These are phyloP conservation scores for Amanita rubescens DNA, from an alignment of 768 basidiomycete genomes.

Conservation along the genomic window DNA sequence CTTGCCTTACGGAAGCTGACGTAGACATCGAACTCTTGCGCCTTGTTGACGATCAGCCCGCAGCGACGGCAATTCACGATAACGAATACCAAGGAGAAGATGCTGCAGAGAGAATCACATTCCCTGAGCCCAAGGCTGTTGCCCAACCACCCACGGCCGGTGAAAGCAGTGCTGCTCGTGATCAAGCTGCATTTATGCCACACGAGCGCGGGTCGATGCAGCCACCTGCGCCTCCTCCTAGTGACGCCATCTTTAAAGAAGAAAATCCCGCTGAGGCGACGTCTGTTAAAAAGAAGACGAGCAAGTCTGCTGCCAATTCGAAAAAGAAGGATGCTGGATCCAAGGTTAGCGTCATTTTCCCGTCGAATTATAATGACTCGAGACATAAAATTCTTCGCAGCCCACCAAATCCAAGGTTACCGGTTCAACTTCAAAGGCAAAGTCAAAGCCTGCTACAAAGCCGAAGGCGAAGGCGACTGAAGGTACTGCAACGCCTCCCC, in stretches of 20 bases:
- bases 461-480: conserved; percentile 11
- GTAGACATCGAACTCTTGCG: conserved; percentile 67
- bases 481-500: conserved; percentile 10
- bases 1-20: conserved; percentile 30
- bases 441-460: conserved; percentile 5
- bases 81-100: neutral
- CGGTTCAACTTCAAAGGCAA: conserved; percentile 2
- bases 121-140: neutral
- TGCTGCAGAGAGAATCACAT: neutral
- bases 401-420: neutral
- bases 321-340: conserved; percentile 35
- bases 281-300: conserved; percentile 15
- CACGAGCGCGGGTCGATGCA: conserved; percentile 55
- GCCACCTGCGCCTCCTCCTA: conserved; percentile 30
- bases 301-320: conserved; percentile 12
- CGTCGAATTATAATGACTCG: neutral
- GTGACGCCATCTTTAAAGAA: conserved; percentile 16
- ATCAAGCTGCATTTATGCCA: conserved; percentile 15
- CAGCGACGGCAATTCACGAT: conserved; percentile 8
- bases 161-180: neutral
- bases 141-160: neutral
- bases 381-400: neutral
- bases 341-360: conserved; percentile 24
- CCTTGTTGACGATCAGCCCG: conserved; percentile 48
- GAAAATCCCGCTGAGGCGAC: conserved; percentile 18